Conservation (phyloP, 768 basidiomycete species). For the Polyporus arcularius region DNA sequence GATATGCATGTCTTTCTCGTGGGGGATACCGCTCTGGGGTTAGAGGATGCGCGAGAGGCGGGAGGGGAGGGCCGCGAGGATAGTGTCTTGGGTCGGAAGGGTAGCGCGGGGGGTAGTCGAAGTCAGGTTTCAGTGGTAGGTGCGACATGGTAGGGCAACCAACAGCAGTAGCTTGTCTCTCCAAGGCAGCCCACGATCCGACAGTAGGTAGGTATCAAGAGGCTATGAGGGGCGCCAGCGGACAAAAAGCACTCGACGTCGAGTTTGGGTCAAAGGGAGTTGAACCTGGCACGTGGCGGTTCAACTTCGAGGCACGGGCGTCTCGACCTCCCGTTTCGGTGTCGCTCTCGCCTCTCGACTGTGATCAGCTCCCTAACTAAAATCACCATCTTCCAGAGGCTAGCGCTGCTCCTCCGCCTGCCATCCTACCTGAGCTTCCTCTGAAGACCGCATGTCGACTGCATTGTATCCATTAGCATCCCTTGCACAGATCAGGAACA, state of each 20-base stretch:
- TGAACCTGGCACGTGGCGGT: too few species aligned
- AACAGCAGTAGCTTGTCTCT: too few species aligned
- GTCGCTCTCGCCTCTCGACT: too few species aligned
- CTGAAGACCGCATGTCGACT: constrained; percentile 21
- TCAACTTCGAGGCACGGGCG: too few species aligned
- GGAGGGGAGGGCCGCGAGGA: constrained; percentile 22
- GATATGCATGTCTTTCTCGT: constrained; percentile 23
- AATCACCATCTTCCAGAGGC: background rate
- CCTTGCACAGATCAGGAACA: constrained; percentile 70
- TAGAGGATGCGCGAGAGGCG: constrained; percentile 11
- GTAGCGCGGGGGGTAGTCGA: constrained; percentile 26
- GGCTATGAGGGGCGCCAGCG: too few species aligned
- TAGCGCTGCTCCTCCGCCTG: background rate
- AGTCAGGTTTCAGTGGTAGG: constrained; percentile 37
- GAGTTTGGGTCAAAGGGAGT: too few species aligned
- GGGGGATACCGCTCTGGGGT: constrained; percentile 14
- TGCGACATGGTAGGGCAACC: constrained; percentile 23
- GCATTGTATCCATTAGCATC: constrained; percentile 81
- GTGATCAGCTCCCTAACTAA: too few species aligned
- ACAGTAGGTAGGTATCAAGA: too few species aligned
- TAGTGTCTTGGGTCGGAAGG: constrained; percentile 26
- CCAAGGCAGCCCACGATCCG: too few species aligned
- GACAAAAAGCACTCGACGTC: too few species aligned
- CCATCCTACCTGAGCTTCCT: background rate
- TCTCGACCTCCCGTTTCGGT: too few species aligned